Percentiles rank a stretch among this genome's conserved stretches.
Evolutionary conservation across 2,329 filamentous ascomycete genomes (phyloP).

Genomic region (Colletotrichum tofieldiae): DNA sequence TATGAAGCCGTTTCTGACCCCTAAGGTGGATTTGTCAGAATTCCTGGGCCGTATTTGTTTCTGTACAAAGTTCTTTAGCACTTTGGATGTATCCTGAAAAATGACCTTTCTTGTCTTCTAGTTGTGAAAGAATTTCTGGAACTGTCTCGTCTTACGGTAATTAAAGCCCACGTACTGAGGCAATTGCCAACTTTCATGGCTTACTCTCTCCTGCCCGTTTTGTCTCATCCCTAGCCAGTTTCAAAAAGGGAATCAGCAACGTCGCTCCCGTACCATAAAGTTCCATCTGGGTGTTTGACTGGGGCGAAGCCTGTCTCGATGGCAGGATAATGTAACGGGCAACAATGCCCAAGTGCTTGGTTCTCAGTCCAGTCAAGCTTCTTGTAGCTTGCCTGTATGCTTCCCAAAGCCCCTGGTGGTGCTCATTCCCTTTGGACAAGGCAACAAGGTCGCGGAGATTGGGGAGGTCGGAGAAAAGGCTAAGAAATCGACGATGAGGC

Average conservation of each 20-base stretch:
- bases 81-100: too few relatives aligned
- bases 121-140: too few relatives aligned
- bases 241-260: background rate
- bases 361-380: background rate
- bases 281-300: background rate
- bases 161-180: too few relatives aligned
- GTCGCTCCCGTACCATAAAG: background rate
- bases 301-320: background rate
- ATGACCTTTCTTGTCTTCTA: too few relatives aligned
- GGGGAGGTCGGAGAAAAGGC: background rate
- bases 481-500: background rate
- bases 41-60: too few relatives aligned
- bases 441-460: background rate
- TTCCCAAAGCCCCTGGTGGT: background rate
- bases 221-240: background rate
- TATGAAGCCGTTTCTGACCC: too few relatives aligned
- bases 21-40: too few relatives aligned
- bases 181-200: too few relatives aligned
- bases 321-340: background rate
- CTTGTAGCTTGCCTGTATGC: background rate
- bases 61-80: too few relatives aligned
- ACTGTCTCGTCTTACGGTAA: too few relatives aligned
- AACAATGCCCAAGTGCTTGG: background rate
- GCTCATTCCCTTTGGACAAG: background rate
- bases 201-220: constrained; percentile 19